Evolutionary conservation across 75 land plant species (phyloP).

Genomic region (Adiantum capillusveneris): DNA sequence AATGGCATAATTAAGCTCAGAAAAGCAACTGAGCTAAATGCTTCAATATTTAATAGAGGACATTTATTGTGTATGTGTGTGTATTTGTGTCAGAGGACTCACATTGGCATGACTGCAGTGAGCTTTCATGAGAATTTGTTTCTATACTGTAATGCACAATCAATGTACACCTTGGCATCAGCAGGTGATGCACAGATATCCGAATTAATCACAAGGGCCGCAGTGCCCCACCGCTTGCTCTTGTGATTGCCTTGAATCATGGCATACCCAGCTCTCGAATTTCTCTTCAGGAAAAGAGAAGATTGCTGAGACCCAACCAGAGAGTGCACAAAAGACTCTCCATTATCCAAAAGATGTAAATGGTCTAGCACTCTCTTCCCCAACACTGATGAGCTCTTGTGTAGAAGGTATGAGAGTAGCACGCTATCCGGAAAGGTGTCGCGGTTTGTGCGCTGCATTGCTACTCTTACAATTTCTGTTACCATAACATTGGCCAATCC

Average conservation of each 20-base stretch:
- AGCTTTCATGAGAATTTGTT: too few species aligned
- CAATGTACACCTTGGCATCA: too few species aligned
- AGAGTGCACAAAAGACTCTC: conserved; percentile 22
- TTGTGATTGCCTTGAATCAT: conserved; percentile 13
- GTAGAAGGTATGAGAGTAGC: conserved; percentile 34
- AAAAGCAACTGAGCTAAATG: too few species aligned
- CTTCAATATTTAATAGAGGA: too few species aligned
- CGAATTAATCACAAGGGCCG: too few species aligned
- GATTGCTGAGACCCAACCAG: conserved; percentile 16
- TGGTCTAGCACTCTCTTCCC: conserved; percentile 19
- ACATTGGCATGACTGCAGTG: too few species aligned
- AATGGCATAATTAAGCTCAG: too few species aligned
- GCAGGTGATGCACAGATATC: too few species aligned
- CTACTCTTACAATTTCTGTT: conserved; percentile 41
- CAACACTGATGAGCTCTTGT: conserved; percentile 22
- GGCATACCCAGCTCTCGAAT: conserved; percentile 1
- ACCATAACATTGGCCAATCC: conserved; percentile 38
- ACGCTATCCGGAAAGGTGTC: conserved; percentile 32
- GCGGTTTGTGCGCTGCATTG: conserved; percentile 38
- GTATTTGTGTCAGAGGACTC: too few species aligned
- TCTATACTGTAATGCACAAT: too few species aligned
- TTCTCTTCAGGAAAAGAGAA: conserved; percentile 8
- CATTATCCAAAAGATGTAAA: conserved; percentile 6
- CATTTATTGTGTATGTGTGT: too few species aligned
- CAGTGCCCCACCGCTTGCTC: too few species aligned